These are phyloP conservation scores for Starmerella vitae DNA, from an alignment of 805 yeast genomes.

Conservation along the genomic window DNA sequence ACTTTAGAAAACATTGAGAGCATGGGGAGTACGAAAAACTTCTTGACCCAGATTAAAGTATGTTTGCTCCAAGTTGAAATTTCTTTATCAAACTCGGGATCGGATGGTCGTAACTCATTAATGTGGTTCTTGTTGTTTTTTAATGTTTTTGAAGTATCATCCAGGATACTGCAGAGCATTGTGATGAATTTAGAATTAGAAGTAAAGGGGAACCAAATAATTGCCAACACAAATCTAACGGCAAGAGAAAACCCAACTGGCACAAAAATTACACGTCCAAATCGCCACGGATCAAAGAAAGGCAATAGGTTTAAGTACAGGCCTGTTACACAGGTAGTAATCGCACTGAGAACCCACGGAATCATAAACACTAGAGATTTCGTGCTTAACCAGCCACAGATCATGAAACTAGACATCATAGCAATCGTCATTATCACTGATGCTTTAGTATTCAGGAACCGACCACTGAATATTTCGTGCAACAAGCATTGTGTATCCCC, in stretches of 20 bases:
- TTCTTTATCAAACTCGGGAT: not conserved
- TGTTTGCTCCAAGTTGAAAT: not conserved
- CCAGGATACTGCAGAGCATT: constrained; percentile 5
- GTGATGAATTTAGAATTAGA: constrained; percentile 20
- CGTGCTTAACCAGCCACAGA: constrained; percentile 9
- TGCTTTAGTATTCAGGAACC: constrained; percentile 15
- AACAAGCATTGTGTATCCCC: constrained; percentile 14
- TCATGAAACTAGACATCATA: constrained; percentile 10
- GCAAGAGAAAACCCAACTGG: constrained; percentile 22
- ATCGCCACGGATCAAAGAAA: constrained; percentile 8
- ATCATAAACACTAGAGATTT: constrained; percentile 9
- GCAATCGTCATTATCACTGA: constrained; percentile 18
- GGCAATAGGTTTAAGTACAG: constrained; percentile 9
- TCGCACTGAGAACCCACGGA: constrained; percentile 17
- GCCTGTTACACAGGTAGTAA: constrained; percentile 11
- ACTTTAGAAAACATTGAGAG: constrained; percentile 10
- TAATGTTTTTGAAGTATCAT: constrained; percentile 1
- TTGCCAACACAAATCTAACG: constrained; percentile 12
- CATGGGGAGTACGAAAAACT: constrained; percentile 10
- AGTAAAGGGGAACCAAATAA: constrained; percentile 21
- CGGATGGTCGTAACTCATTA: constrained; percentile 14
- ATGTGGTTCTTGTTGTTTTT: not conserved
- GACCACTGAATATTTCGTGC: constrained; percentile 10
- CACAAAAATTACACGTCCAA: constrained; percentile 13
- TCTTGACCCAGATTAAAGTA: constrained; percentile 1